A percentile compares a stretch with the other conserved stretches of the same genome.
Conservation (phyloP, 2,329 filamentous ascomycete genomes). For the Parasarocladium wereldwijsianum region DNA sequence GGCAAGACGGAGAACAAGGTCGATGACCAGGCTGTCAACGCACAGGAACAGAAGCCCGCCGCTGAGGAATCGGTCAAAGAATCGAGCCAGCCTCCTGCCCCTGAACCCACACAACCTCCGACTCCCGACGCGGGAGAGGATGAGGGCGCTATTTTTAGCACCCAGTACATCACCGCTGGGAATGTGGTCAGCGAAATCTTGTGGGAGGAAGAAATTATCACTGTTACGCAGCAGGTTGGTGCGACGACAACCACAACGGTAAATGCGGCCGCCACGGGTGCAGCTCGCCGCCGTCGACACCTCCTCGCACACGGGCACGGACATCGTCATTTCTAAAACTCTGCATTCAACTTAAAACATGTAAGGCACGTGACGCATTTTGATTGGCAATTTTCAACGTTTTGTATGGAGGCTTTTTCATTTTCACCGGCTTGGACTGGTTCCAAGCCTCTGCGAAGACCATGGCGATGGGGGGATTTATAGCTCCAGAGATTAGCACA, state of each 20-base stretch:
- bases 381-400: too few relatives aligned
- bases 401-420: constrained; percentile 6
- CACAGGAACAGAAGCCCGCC: neutral
- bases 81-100: constrained; percentile 3
- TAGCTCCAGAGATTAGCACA: too few relatives aligned
- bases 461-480: too few relatives aligned
- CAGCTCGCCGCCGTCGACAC: constrained; percentile 16
- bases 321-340: constrained; percentile 10
- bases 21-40: neutral
- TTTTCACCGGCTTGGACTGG: constrained; percentile 17
- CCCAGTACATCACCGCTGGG: constrained; percentile 35
- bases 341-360: neutral
- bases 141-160: constrained; percentile 26
- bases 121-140: constrained; percentile 15
- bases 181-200: constrained; percentile 39
- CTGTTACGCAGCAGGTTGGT: constrained; percentile 30
- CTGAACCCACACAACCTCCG: constrained; percentile 13
- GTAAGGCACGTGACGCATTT: too few relatives aligned
- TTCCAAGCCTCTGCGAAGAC: too few relatives aligned
- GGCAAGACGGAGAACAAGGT: neutral
- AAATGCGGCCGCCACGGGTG: constrained; percentile 11
- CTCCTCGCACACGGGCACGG: constrained; percentile 24
- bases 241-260: constrained; percentile 25
- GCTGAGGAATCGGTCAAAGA: neutral
- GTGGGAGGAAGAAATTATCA: constrained; percentile 40